Evolutionary conservation across 805 yeast species (phyloP), one percentile per base, ranked within the genome.

Genomic region (Hanseniaspora meyeri): DNA sequence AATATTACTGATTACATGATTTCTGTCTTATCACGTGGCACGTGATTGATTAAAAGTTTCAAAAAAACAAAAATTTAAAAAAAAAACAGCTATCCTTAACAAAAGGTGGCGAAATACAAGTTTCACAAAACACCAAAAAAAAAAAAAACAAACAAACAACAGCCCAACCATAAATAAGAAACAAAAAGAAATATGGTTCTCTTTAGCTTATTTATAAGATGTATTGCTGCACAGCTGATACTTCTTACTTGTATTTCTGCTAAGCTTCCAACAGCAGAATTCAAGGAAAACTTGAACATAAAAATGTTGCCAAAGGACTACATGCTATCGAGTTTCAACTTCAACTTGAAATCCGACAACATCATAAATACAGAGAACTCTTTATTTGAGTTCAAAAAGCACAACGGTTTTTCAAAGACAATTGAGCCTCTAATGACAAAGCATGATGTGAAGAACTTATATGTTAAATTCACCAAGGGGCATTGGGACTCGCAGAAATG

Each of bases 401-500:
- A 81, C 64, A 78, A 78, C 4, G 76, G 78, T 17, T 90, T 93
- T 63, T 97, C 98, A 0, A 79, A 85, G 59, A 74, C 88, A 0
- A 70, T 93, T 9, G 91, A 88, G 3, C 93, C 95, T 32, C 75
- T 91, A 1, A 65, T 93, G 14, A 80, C 78, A 43, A 69, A 76
- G 12, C 78, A 95, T 2, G 74, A 77, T 58, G 77, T 95, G 0
- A 74, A 85, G 55, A 90, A 87, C 63, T 72, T 93, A 47, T 95
- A 87, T 66, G 70, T 93, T 59, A 72, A 97, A 55, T 93, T 93
- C 65, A 79, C 95, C 1, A 95, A 87, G 68, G 98, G 98, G 0
- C 85, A 89, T 82, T 93, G 96, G 91, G 96, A 93, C 65, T 72
- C 90, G 0, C 87, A 84, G 58, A 72, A 76, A 8, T 93, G 96